Evolutionary conservation across 208 protist genomes (phyloP).

Genomic region (Trichomonas vaginalis): DNA sequence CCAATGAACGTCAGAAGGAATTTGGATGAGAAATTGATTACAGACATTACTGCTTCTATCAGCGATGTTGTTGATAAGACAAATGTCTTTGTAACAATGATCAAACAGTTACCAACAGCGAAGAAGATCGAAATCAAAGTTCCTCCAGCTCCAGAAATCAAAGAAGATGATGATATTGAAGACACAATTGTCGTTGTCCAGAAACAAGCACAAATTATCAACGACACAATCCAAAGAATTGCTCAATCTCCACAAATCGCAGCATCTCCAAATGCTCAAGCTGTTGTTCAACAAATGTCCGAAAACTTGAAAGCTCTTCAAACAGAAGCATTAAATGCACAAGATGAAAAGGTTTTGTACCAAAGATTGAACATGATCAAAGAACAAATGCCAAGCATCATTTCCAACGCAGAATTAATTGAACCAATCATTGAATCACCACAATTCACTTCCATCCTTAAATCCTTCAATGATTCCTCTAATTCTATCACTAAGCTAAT

Average conservation of each 20-base stretch:
- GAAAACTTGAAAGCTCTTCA: not conserved
- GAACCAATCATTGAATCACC: not conserved
- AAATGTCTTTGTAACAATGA: not conserved
- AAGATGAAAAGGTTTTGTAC: not conserved
- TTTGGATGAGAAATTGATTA: not conserved
- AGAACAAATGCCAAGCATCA: not conserved
- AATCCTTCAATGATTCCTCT: not conserved
- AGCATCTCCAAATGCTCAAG: not conserved
- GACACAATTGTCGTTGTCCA: not conserved
- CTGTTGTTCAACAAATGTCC: not conserved
- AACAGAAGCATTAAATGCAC: not conserved
- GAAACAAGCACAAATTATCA: not conserved
- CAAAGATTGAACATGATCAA: not conserved
- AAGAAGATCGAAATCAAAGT: not conserved
- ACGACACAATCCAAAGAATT: not conserved
- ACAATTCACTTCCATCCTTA: not conserved
- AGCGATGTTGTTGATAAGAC: not conserved
- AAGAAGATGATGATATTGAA: not conserved
- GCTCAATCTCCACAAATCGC: not conserved
- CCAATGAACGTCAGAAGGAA: not conserved
- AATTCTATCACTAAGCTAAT: not conserved
- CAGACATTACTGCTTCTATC: not conserved
- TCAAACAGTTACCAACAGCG: not conserved
- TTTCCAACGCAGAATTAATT: not conserved
- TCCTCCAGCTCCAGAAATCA: not conserved